Evolutionary conservation across 345 rosid genomes (phyloP).

Genomic region (Gossypium herbaceum): DNA sequence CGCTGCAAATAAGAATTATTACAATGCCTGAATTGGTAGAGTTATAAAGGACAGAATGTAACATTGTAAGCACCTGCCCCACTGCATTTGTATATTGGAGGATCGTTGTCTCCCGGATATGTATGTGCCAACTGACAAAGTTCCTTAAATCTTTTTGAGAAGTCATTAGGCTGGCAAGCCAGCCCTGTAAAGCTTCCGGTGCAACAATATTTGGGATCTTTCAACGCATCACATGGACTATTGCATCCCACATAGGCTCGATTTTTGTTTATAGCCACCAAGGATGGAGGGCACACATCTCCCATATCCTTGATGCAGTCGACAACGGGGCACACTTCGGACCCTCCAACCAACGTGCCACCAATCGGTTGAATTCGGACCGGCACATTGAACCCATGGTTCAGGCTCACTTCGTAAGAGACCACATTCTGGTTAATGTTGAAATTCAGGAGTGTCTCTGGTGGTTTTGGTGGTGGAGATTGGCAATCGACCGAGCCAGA

Average conservation of each 20-base stretch:
- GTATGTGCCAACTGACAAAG: conserved; percentile 19
- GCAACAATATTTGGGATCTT: conserved; percentile 21
- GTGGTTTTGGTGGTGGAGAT: conserved; percentile 20
- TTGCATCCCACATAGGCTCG: conserved; percentile 26
- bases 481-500: conserved; percentile 16
- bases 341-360: conserved; percentile 26
- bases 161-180: conserved; percentile 22
- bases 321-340: conserved; percentile 25
- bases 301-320: conserved; percentile 23
- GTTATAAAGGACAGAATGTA: conserved; percentile 22
- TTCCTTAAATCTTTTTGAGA: conserved; percentile 20
- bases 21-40: not conserved
- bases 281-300: conserved; percentile 21
- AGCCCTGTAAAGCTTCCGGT: not conserved
- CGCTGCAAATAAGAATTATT: not conserved
- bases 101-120: conserved; percentile 20
- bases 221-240: conserved; percentile 21
- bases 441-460: conserved; percentile 22
- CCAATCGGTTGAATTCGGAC: conserved; percentile 24
- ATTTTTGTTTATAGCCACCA: conserved; percentile 20
- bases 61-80: conserved; percentile 22
- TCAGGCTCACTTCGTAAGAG: conserved; percentile 32
- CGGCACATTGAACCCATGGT: conserved; percentile 27
- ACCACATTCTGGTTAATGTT: conserved; percentile 15
- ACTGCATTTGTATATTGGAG: conserved; percentile 23